Percentiles rank a stretch among this genome's conserved stretches.
phyloP scores from a whole-genome alignment of 305 asterid genomes.

The Salvia sclarea region DNA sequence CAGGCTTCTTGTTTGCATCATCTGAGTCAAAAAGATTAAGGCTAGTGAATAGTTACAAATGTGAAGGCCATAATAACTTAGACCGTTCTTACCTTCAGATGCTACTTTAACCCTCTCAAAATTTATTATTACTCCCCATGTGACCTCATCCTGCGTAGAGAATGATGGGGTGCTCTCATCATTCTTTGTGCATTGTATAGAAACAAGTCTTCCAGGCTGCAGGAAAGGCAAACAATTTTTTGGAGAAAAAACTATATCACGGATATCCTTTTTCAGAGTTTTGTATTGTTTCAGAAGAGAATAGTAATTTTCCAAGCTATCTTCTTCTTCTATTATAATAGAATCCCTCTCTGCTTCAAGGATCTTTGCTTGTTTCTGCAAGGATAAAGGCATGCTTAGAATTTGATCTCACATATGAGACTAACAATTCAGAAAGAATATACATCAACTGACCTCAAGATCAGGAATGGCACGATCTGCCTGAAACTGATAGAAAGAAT shows the following conservation, averaged over 20 bases:
- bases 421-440: conserved; percentile 8
- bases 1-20: conserved; percentile 72
- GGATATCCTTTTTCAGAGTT: conserved; percentile 69
- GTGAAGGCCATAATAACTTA: conserved; percentile 8
- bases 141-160: conserved; percentile 66
- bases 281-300: conserved; percentile 81
- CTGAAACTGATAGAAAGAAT: conserved; percentile 95
- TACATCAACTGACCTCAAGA: conserved; percentile 66
- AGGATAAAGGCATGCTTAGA: conserved; percentile 27
- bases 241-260: conserved; percentile 63
- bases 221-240: conserved; percentile 85
- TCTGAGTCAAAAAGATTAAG: conserved; percentile 47
- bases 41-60: conserved; percentile 18
- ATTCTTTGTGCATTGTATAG: conserved; percentile 58
- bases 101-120: conserved; percentile 71
- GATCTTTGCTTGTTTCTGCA: conserved; percentile 79
- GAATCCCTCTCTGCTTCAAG: conserved; percentile 86
- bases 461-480: conserved; percentile 93
- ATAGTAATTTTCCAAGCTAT: conserved; percentile 79
- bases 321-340: conserved; percentile 89
- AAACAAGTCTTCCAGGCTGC: conserved; percentile 94
- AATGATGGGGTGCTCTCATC: conserved; percentile 60
- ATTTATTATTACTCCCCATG: conserved; percentile 92
- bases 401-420: conserved; percentile 8
- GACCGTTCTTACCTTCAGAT: conserved; percentile 72